Evolutionary conservation across 441 rosid species (phyloP).

Genomic region (Brassica balearica): DNA sequence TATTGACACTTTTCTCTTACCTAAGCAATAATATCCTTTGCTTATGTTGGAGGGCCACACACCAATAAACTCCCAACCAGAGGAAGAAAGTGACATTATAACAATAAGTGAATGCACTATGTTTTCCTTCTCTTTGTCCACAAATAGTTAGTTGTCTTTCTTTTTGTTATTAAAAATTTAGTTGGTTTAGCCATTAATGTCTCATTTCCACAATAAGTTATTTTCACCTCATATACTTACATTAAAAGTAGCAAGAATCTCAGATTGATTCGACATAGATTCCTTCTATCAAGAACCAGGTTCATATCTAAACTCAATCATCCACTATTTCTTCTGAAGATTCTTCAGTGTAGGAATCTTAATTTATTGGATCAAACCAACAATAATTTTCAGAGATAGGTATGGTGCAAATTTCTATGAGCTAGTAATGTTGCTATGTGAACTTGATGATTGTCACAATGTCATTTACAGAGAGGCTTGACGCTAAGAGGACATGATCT

Average conservation of each 20-base stretch:
- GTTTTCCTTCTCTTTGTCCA: not conserved
- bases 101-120: slow-evolving; percentile 1
- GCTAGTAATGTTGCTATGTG: not conserved
- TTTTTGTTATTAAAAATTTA: not conserved
- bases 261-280: too few species aligned
- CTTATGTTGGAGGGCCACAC: not conserved
- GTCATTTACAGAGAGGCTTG: not conserved
- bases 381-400: not conserved
- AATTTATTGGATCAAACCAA: not conserved
- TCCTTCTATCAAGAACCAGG: too few species aligned
- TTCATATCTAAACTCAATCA: not conserved
- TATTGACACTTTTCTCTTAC: not conserved
- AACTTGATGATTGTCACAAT: not conserved
- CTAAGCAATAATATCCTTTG: not conserved
- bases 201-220: not conserved
- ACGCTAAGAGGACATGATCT: not conserved
- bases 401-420: not conserved
- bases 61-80: not conserved
- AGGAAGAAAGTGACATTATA: slow-evolving; percentile 28
- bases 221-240: not conserved
- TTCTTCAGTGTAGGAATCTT: too few species aligned
- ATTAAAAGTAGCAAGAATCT: too few species aligned
- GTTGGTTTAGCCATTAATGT: not conserved
- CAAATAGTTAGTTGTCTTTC: not conserved
- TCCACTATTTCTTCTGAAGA: too few species aligned